phyloP scores from a whole-genome alignment of 495 filamentous ascomycete genomes.

The Neurospora sublineolata region DNA sequence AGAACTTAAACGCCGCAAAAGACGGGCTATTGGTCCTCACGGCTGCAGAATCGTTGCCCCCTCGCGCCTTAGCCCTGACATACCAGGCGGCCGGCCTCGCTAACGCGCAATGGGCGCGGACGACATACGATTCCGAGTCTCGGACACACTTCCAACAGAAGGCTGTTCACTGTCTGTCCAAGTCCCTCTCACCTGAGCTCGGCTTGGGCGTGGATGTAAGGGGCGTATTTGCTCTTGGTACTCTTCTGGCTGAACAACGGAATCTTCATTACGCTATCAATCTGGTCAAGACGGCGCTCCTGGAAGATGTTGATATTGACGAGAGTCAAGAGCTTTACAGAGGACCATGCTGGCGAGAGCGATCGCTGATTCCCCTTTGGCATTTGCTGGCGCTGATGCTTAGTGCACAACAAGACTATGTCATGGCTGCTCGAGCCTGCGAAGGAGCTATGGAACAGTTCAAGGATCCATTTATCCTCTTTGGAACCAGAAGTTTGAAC shows the following conservation, averaged over 20 bases:
- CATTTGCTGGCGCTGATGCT: constrained; percentile 78
- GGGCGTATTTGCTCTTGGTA: constrained; percentile 65
- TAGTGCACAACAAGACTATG: constrained; percentile 76
- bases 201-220: constrained; percentile 52
- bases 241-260: constrained; percentile 68
- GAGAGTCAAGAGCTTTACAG: constrained; percentile 26
- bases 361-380: constrained; percentile 60
- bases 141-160: constrained; percentile 58
- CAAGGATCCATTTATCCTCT: constrained; percentile 46
- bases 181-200: constrained; percentile 52
- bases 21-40: constrained; percentile 14
- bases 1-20: constrained; percentile 21
- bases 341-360: constrained; percentile 36
- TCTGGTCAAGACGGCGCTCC: constrained; percentile 50
- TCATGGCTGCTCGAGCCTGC: constrained; percentile 65
- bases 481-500: constrained; percentile 34
- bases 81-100: constrained; percentile 75
- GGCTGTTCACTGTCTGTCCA: constrained; percentile 62
- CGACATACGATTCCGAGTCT: constrained; percentile 59
- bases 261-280: constrained; percentile 68
- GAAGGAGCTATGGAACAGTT: constrained; percentile 87
- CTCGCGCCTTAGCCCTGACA: constrained; percentile 47
- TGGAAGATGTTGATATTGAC: constrained; percentile 26
- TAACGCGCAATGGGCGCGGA: constrained; percentile 72
- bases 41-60: constrained; percentile 30